Evolutionary conservation across 352 stramenopile species (phyloP).

Genomic region (Peronospora destructor): DNA sequence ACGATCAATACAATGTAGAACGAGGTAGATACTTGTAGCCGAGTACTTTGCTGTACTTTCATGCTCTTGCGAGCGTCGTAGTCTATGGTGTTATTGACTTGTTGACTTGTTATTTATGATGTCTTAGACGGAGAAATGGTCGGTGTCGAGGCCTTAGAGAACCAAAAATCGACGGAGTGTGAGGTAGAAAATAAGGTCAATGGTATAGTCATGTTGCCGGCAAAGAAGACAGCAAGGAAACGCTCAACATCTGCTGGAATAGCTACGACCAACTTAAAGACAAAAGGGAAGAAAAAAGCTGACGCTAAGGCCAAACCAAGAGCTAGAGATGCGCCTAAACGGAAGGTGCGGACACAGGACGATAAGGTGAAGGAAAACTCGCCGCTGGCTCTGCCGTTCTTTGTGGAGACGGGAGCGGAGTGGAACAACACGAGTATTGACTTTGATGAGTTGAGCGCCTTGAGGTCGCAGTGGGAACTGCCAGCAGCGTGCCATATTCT

Average conservation of each 20-base stretch:
- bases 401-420: slow-evolving; percentile 56
- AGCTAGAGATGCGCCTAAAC: slow-evolving; percentile 36
- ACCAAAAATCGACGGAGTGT: background rate
- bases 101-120: slow-evolving; percentile 17
- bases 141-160: slow-evolving; percentile 2
- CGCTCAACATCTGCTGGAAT: slow-evolving; percentile 22
- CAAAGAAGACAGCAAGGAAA: slow-evolving; percentile 26
- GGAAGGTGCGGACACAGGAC: slow-evolving; percentile 45
- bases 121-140: slow-evolving; percentile 20
- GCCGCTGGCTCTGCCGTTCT: slow-evolving; percentile 54
- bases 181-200: background rate
- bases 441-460: slow-evolving; percentile 56
- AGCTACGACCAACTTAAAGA: slow-evolving; percentile 19
- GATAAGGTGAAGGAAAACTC: slow-evolving; percentile 58
- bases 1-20: background rate
- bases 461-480: slow-evolving; percentile 69
- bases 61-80: slow-evolving; percentile 4
- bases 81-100: slow-evolving; percentile 6
- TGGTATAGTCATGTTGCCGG: background rate
- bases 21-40: slow-evolving; percentile 7
- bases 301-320: slow-evolving; percentile 7
- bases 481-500: slow-evolving; percentile 75
- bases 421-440: slow-evolving; percentile 69
- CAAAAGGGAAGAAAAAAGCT: slow-evolving; percentile 3
- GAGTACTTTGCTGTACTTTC: slow-evolving; percentile 7